These are phyloP conservation scores for Tylopilus sp. DNA, from an alignment of 1,284 basidiomycete species.

Conservation along the genomic window DNA sequence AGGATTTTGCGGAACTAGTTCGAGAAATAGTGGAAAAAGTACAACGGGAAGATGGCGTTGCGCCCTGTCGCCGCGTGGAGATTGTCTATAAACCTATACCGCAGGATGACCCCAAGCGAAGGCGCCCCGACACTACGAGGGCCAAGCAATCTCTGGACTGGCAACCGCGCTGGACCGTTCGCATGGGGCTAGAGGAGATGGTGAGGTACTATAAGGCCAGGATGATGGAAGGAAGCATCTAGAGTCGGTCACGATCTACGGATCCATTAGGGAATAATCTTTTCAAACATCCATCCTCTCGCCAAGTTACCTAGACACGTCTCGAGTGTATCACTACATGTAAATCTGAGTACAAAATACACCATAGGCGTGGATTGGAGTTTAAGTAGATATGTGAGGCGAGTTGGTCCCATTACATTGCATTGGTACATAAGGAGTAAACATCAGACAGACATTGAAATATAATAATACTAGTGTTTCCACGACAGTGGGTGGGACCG, in stretches of 20 bases:
- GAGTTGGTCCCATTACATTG: slow-evolving; percentile 9
- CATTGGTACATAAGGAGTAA: slow-evolving; percentile 14
- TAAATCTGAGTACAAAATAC: slow-evolving; percentile 18
- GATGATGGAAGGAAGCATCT: slow-evolving; percentile 77
- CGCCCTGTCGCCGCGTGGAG: slow-evolving; percentile 53
- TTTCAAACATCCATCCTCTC: background rate
- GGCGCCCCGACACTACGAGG: slow-evolving; percentile 87
- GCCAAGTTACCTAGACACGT: background rate
- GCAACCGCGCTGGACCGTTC: slow-evolving; percentile 90
- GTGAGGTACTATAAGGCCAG: slow-evolving; percentile 86
- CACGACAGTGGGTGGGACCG: background rate
- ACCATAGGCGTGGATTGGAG: background rate
- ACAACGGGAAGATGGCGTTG: slow-evolving; percentile 73
- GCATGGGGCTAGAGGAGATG: slow-evolving; percentile 92
- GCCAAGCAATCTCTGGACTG: slow-evolving; percentile 84
- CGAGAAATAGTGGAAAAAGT: slow-evolving; percentile 87
- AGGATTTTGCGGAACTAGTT: slow-evolving; percentile 84
- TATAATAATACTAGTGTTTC: slow-evolving; percentile 16
- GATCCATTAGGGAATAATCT: background rate
- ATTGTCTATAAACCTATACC: slow-evolving; percentile 85
- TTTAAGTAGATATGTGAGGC: slow-evolving; percentile 10
- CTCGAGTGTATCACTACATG: slow-evolving; percentile 11
- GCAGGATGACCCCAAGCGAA: slow-evolving; percentile 90
- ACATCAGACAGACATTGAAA: slow-evolving; percentile 10
- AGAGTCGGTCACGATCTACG: slow-evolving; percentile 3